Evolutionary conservation across 768 basidiomycete genomes (phyloP).

Genomic region (Phaeotremella skinneri): DNA sequence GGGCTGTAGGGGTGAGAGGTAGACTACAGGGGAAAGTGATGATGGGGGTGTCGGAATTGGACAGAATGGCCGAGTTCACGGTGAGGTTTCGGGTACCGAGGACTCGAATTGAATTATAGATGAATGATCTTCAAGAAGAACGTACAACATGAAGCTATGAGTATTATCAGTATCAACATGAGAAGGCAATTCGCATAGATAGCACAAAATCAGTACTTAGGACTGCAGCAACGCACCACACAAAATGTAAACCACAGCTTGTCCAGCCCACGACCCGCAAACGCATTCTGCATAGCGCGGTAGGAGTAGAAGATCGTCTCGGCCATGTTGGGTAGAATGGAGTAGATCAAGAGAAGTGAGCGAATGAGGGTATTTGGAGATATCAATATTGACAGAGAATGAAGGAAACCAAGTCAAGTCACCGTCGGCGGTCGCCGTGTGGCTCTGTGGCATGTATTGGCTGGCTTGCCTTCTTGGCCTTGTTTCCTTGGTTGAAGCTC

Average conservation of each 20-base stretch:
- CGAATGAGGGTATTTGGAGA: too few species aligned
- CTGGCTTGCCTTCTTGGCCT: too few species aligned
- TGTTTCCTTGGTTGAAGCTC: too few species aligned
- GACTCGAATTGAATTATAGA: not conserved
- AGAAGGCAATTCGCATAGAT: not conserved
- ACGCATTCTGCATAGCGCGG: not conserved
- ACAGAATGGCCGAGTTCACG: not conserved
- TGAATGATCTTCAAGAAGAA: too few species aligned
- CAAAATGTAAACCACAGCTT: slow-evolving; percentile 69
- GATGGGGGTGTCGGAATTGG: not conserved
- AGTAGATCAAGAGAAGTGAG: too few species aligned
- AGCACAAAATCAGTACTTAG: not conserved
- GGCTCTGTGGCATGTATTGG: too few species aligned
- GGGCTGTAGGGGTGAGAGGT: not conserved
- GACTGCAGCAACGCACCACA: slow-evolving; percentile 60
- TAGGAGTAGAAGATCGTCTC: too few species aligned
- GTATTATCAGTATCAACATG: not conserved
- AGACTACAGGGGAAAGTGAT: not conserved
- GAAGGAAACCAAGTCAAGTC: too few species aligned
- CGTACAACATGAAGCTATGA: slow-evolving; percentile 61
- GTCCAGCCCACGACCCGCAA: slow-evolving; percentile 35
- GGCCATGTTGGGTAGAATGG: too few species aligned
- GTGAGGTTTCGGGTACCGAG: not conserved
- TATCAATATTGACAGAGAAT: not conserved
- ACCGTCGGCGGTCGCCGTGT: too few species aligned